Percentiles rank a stretch among this genome's conserved stretches.
phyloP scores from a whole-genome alignment of 1,284 basidiomycete species.

The Boletus subluridellus region DNA sequence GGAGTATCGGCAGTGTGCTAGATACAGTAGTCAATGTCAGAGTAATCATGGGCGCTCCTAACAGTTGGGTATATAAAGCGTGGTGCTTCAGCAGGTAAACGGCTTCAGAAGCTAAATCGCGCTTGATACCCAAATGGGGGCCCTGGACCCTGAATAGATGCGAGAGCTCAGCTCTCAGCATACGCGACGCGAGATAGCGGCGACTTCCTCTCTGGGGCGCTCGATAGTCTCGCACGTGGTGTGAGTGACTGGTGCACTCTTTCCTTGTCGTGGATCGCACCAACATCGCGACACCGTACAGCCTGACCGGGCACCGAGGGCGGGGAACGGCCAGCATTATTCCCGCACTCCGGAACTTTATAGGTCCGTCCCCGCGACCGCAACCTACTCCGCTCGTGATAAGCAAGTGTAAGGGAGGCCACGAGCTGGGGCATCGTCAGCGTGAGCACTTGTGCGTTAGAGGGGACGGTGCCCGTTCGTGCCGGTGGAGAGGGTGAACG shows the following conservation, averaged over 20 bases:
- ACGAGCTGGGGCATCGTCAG: slow-evolving; percentile 34
- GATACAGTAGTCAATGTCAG: not conserved
- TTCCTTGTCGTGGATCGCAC: slow-evolving; percentile 1
- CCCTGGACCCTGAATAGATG: not conserved
- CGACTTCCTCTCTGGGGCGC: slow-evolving; percentile 24
- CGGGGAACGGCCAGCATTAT: slow-evolving; percentile 12
- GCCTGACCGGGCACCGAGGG: slow-evolving; percentile 1
- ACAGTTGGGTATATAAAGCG: not conserved
- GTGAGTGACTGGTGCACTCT: not conserved
- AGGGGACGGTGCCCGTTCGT: slow-evolving; percentile 9
- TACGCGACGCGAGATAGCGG: slow-evolving; percentile 25
- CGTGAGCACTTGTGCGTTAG: slow-evolving; percentile 12
- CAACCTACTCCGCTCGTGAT: slow-evolving; percentile 24
- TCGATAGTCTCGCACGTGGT: slow-evolving; percentile 11
- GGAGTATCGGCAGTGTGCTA: not conserved
- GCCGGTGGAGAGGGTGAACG: slow-evolving; percentile 33
- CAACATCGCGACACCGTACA: slow-evolving; percentile 1
- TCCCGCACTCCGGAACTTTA: slow-evolving; percentile 1
- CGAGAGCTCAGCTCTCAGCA: slow-evolving; percentile 23
- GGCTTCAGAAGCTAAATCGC: not conserved
- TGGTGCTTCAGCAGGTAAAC: not conserved
- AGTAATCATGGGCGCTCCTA: not conserved
- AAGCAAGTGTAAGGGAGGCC: slow-evolving; percentile 29
- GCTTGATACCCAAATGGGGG: not conserved
- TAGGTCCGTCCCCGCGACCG: slow-evolving; percentile 21